phyloP scores from a whole-genome alignment of 2,329 filamentous ascomycete species.

The Tolypocladium endophyticum region DNA sequence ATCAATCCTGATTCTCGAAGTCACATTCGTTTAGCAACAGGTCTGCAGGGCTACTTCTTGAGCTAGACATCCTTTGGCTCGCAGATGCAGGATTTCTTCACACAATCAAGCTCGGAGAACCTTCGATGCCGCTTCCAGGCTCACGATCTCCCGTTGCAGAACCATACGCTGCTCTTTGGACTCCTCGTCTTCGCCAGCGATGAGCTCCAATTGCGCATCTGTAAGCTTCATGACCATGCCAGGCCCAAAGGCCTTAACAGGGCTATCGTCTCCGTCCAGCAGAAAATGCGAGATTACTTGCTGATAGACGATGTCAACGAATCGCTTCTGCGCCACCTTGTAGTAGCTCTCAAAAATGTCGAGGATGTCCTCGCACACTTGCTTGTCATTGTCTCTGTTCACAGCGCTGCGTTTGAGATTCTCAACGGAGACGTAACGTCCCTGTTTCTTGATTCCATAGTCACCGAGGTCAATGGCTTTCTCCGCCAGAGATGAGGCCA shows the following conservation, averaged over 20 bases:
- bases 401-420: slow-evolving; percentile 3
- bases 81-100: background rate
- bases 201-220: slow-evolving; percentile 35
- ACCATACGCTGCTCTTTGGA: slow-evolving; percentile 28
- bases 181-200: slow-evolving; percentile 46
- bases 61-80: background rate
- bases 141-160: slow-evolving; percentile 33
- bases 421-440: background rate
- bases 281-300: slow-evolving; percentile 47
- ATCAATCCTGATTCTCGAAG: background rate
- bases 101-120: slow-evolving; percentile 7
- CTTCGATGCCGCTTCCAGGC: slow-evolving; percentile 26
- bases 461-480: background rate
- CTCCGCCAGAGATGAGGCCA: background rate
- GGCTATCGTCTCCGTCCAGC: slow-evolving; percentile 35
- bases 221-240: slow-evolving; percentile 37
- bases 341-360: slow-evolving; percentile 53
- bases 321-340: slow-evolving; percentile 46
- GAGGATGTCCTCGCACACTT: slow-evolving; percentile 41
- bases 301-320: slow-evolving; percentile 51
- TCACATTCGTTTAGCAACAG: background rate
- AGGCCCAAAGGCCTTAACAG: slow-evolving; percentile 41
- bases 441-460: background rate
- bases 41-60: background rate
- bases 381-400: slow-evolving; percentile 17